Percentiles rank a stretch among this genome's conserved stretches.
phyloP scores from a whole-genome alignment of 768 basidiomycete species.

The Hirschioporus abietinus region DNA sequence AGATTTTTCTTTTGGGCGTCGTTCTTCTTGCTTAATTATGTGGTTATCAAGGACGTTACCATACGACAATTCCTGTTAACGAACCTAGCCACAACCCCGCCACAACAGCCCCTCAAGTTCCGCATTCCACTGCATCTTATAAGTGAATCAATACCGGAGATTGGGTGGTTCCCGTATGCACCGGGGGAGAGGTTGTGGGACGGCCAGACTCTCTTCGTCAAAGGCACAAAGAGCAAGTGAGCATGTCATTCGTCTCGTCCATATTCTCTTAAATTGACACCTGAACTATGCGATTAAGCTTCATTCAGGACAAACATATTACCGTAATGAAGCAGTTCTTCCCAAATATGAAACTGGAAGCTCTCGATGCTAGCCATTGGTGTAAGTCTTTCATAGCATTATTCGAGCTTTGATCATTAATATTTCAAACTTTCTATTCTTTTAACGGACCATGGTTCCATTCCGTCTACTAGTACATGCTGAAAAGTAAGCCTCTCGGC shows the following conservation, averaged over 20 bases:
- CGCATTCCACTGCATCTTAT: slow-evolving; percentile 70
- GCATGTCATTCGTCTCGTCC: slow-evolving; percentile 21
- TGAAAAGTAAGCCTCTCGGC: slow-evolving; percentile 44
- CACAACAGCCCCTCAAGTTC: slow-evolving; percentile 47
- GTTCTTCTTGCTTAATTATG: background rate
- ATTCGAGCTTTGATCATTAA: background rate
- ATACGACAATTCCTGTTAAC: slow-evolving; percentile 84
- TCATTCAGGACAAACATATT: slow-evolving; percentile 69
- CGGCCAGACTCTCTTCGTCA: slow-evolving; percentile 67
- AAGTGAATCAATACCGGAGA: slow-evolving; percentile 48
- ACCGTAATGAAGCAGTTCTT: slow-evolving; percentile 63
- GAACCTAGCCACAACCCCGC: slow-evolving; percentile 45
- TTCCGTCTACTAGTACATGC: slow-evolving; percentile 63
- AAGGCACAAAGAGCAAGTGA: slow-evolving; percentile 72
- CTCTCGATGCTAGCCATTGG: slow-evolving; percentile 82
- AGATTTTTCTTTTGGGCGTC: slow-evolving; percentile 13
- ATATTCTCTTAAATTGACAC: background rate
- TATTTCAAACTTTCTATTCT: slow-evolving; percentile 2
- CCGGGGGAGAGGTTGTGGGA: slow-evolving; percentile 47
- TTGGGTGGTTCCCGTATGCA: slow-evolving; percentile 76
- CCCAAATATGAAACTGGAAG: slow-evolving; percentile 57
- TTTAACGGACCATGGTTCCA: background rate
- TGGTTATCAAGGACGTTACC: slow-evolving; percentile 50
- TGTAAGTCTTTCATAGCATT: slow-evolving; percentile 40
- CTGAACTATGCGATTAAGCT: slow-evolving; percentile 34